Evolutionary conservation across 768 basidiomycete genomes (phyloP).

Genomic region (Phaeotremella skinneri): DNA sequence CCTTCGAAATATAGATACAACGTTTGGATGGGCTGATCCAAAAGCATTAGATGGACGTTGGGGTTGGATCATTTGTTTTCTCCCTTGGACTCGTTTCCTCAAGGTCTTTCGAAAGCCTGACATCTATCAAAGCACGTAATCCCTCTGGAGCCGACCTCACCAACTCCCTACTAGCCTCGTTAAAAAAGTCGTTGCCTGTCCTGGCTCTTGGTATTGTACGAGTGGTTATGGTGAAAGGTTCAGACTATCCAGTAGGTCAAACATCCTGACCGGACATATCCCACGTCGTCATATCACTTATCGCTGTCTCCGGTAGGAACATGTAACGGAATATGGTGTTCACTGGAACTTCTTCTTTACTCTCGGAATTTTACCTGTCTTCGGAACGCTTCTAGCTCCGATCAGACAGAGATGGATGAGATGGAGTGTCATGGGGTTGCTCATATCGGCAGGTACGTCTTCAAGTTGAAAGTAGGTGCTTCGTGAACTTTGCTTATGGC

Average conservation of each 20-base stretch:
- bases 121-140: not conserved
- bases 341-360: slow-evolving; percentile 99
- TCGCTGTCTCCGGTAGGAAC: slow-evolving; percentile 77
- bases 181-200: slow-evolving; percentile 64
- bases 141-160: slow-evolving; percentile 37
- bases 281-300: not conserved
- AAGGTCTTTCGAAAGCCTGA: slow-evolving; percentile 55
- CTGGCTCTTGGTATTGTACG: slow-evolving; percentile 71
- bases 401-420: slow-evolving; percentile 59
- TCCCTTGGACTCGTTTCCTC: slow-evolving; percentile 92
- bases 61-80: slow-evolving; percentile 96
- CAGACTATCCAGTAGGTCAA: slow-evolving; percentile 81
- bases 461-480: too few species aligned
- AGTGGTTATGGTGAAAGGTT: slow-evolving; percentile 82
- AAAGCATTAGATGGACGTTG: slow-evolving; percentile 81
- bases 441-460: slow-evolving; percentile 61
- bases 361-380: slow-evolving; percentile 70
- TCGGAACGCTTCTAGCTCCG: slow-evolving; percentile 69
- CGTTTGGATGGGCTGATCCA: not conserved
- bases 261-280: not conserved
- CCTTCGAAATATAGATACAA: slow-evolving; percentile 1
- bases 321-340: slow-evolving; percentile 89
- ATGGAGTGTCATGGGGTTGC: slow-evolving; percentile 63
- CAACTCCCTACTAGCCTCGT: slow-evolving; percentile 59
- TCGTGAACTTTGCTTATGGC: not conserved